Percentiles rank a stretch among this genome's conserved stretches.
phyloP scores from a whole-genome alignment of 1,284 basidiomycete genomes.

The Apiotrichum mycotoxinovorans region DNA sequence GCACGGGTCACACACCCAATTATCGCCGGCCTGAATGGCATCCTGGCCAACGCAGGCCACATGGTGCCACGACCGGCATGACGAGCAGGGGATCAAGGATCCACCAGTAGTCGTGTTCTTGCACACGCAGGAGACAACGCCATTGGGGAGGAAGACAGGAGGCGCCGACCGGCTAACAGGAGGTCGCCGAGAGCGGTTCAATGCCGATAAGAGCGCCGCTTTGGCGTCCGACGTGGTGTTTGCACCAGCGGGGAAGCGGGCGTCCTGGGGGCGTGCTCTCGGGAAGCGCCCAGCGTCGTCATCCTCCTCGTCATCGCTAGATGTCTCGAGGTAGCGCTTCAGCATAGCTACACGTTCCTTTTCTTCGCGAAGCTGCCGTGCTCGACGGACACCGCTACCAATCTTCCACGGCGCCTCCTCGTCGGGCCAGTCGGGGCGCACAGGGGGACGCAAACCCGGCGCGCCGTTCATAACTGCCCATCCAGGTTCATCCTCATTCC shows the following conservation, averaged over 20 bases:
- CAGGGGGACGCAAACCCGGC: conserved; percentile 17
- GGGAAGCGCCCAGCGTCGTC: no score
- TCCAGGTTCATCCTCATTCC: conserved; percentile 30
- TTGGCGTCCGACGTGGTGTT: conserved; percentile 18
- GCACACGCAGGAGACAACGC: conserved; percentile 38
- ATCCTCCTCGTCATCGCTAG: conserved; percentile 36
- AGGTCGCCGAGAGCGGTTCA: conserved; percentile 9
- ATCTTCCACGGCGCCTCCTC: conserved; percentile 39
- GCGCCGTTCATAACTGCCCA: conserved; percentile 26
- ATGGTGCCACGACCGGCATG: conserved; percentile 45
- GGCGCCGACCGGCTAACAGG: background rate
- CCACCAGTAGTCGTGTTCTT: conserved; percentile 24
- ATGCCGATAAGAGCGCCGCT: conserved; percentile 10
- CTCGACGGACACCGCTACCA: conserved; percentile 26
- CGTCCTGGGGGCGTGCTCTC: background rate
- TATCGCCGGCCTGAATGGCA: conserved; percentile 24
- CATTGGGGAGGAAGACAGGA: conserved; percentile 18
- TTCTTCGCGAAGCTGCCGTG: conserved; percentile 31
- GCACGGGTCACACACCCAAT: conserved; percentile 42
- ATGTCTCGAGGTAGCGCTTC: conserved; percentile 39
- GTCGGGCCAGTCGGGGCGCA: conserved; percentile 42
- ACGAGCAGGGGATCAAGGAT: conserved; percentile 34
- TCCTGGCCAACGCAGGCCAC: conserved; percentile 37
- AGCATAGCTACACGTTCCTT: conserved; percentile 31
- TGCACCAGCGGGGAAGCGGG: background rate